These are phyloP conservation scores for Tubosaeta sp. DNA, from an alignment of 768 basidiomycete species.

Conservation along the genomic window DNA sequence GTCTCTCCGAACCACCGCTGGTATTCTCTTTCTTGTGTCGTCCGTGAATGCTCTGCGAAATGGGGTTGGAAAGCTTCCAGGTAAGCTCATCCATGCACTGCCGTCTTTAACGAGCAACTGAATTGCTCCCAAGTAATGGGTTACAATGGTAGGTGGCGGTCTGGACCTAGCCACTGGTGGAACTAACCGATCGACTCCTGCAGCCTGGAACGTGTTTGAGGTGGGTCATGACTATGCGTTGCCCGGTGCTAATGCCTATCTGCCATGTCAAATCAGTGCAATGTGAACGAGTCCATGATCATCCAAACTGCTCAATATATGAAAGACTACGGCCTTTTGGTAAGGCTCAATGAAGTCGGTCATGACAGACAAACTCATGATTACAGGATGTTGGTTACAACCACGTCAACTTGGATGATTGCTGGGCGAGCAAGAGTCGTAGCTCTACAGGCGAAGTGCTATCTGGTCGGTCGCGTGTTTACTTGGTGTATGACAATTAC, in stretches of 20 bases:
- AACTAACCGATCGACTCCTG: constrained; percentile 3
- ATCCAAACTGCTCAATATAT: constrained; percentile 48
- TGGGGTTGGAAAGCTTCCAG: constrained; percentile 31
- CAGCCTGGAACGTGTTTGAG: constrained; percentile 66
- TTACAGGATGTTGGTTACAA: constrained; percentile 52
- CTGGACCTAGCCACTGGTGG: not conserved
- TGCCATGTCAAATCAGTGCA: constrained; percentile 38
- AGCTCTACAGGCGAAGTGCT: constrained; percentile 48
- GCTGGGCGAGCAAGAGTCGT: constrained; percentile 55
- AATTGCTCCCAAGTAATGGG: constrained; percentile 26
- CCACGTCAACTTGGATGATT: constrained; percentile 60
- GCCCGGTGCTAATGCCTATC: not conserved
- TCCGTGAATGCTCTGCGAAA: constrained; percentile 20
- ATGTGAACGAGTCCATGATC: constrained; percentile 51
- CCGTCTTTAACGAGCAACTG: not conserved
- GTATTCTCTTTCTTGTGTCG: constrained; percentile 11
- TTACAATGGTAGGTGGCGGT: constrained; percentile 24
- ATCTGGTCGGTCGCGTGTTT: constrained; percentile 38
- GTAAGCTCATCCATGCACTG: constrained; percentile 8
- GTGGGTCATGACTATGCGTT: constrained; percentile 29
- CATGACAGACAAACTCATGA: not conserved
- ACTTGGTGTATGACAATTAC: not conserved
- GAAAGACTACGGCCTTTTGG: constrained; percentile 49
- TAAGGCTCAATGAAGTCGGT: constrained; percentile 14
- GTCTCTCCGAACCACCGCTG: constrained; percentile 2